Evolutionary conservation across 2,329 filamentous ascomycete species (phyloP).

Genomic region (Aspergillus sp.): DNA sequence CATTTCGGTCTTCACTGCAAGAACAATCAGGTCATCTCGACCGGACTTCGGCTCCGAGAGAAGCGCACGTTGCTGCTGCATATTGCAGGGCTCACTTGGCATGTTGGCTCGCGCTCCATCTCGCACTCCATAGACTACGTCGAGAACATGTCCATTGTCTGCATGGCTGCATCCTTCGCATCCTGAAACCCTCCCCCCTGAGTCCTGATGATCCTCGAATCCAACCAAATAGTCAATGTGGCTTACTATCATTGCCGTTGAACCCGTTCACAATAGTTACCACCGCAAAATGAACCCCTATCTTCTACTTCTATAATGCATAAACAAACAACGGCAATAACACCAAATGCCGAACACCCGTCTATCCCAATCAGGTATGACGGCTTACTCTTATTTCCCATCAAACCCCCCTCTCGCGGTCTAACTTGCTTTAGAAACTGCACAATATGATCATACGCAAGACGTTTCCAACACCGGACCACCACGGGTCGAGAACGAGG

Average conservation of each 20-base stretch:
- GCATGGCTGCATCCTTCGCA: not conserved
- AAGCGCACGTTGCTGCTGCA: not conserved
- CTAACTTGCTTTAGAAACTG: too few relatives aligned
- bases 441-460: too few relatives aligned
- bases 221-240: not conserved
- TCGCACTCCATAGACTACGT: not conserved
- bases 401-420: too few relatives aligned
- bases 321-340: too few relatives aligned
- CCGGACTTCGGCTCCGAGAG: not conserved
- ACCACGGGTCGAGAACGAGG: too few relatives aligned
- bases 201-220: not conserved
- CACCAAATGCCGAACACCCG: too few relatives aligned
- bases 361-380: too few relatives aligned
- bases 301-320: too few relatives aligned
- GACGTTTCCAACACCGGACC: too few relatives aligned
- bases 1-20: not conserved
- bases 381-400: too few relatives aligned
- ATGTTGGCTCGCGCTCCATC: not conserved
- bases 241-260: not conserved
- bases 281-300: too few relatives aligned
- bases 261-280: too few relatives aligned
- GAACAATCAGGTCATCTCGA: not conserved
- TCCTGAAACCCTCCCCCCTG: not conserved
- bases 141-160: not conserved
- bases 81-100: not conserved